A percentile compares a stretch with the other conserved stretches of the same genome.
These are phyloP conservation scores for Colletotrichum tanaceti DNA, from an alignment of 2,329 filamentous ascomycete genomes.

Conservation along the genomic window DNA sequence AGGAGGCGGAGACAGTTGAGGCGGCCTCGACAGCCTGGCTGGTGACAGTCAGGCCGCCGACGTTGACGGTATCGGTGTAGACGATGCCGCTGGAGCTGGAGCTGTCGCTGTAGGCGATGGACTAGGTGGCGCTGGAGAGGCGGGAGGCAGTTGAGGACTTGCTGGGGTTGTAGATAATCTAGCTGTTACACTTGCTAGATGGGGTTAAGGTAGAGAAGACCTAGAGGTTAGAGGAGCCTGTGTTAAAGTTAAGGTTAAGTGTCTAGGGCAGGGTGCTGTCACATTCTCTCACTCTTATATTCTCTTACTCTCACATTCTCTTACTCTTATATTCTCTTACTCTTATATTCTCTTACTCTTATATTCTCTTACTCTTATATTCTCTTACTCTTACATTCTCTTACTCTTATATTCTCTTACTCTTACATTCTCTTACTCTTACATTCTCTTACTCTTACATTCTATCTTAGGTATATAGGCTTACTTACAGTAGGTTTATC, in stretches of 20 bases:
- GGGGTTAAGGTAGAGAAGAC: conserved; percentile 49
- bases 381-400: too few species aligned
- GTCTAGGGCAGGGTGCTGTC: too few species aligned
- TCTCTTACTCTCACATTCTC: too few species aligned
- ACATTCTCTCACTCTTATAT: too few species aligned
- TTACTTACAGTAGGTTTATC: background rate
- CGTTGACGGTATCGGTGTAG: conserved; percentile 48
- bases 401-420: too few species aligned
- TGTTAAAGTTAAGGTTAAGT: conserved; percentile 59
- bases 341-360: too few species aligned
- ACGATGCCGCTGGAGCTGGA: conserved; percentile 48
- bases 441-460: too few species aligned
- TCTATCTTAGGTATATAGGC: too few species aligned
- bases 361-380: too few species aligned
- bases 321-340: too few species aligned
- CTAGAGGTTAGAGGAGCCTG: conserved; percentile 58
- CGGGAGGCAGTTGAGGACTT: conserved; percentile 46
- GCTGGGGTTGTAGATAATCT: conserved; percentile 47
- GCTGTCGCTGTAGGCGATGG: conserved; percentile 50
- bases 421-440: too few species aligned
- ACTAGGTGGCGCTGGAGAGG: conserved; percentile 46
- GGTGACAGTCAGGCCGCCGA: conserved; percentile 47
- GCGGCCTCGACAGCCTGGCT: conserved; percentile 49
- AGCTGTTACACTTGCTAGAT: conserved; percentile 43
- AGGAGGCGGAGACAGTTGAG: conserved; percentile 44